phyloP scores from a whole-genome alignment of 1,139 yeast genomes.

The Hansenula lynferdii region DNA sequence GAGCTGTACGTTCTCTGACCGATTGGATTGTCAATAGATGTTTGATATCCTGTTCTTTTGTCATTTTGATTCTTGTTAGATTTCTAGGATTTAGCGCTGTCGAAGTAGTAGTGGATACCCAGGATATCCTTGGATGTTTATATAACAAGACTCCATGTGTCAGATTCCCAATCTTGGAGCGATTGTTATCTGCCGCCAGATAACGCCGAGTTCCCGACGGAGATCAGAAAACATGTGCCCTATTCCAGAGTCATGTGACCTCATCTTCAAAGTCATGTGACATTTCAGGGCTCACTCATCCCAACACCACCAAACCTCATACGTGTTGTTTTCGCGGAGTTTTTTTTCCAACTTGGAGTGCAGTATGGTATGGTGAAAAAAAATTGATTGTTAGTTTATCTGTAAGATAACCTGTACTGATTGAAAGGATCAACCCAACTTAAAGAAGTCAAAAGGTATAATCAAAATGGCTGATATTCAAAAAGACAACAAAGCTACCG shows the following conservation, averaged over 20 bases:
- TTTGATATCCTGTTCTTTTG: constrained; percentile 13
- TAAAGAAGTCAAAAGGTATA: constrained; percentile 33
- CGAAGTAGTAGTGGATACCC: too few species aligned
- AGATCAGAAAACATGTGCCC: too few species aligned
- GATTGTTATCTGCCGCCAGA: too few species aligned
- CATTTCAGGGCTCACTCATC: too few species aligned
- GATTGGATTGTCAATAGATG: constrained; percentile 43
- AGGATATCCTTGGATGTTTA: too few species aligned
- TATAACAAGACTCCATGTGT: too few species aligned
- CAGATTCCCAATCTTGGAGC: too few species aligned
- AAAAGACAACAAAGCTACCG: constrained; percentile 87
- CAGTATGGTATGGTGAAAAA: neutral
- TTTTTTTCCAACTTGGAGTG: neutral
- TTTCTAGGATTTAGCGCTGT: neutral
- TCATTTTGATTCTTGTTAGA: constrained; percentile 6
- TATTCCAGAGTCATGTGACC: too few species aligned
- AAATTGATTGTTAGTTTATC: too few species aligned
- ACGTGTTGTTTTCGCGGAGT: neutral
- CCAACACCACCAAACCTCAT: too few species aligned
- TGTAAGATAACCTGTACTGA: neutral
- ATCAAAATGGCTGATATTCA: constrained; percentile 69
- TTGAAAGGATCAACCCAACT: constrained; percentile 17
- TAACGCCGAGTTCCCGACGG: too few species aligned
- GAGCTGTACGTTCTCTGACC: constrained; percentile 44
- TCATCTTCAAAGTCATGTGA: too few species aligned